Conservation (phyloP, 352 stramenopile genomes). For the Discostella stelligera region DNA sequence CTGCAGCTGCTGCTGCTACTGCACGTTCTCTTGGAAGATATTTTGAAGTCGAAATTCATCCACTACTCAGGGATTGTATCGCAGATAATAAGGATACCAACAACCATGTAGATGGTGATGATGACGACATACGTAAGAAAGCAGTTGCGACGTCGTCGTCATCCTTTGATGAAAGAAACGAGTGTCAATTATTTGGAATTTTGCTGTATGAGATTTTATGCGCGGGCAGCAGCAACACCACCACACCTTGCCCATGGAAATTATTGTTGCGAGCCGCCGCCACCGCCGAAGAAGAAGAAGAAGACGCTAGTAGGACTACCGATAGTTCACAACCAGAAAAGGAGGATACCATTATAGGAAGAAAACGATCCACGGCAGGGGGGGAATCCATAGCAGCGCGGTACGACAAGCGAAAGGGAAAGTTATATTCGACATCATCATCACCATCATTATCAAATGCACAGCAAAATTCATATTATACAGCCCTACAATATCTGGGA, state of each 20-base stretch:
- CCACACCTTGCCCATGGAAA: neutral
- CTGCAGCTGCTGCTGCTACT: too few species aligned
- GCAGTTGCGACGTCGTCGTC: slow-evolving; percentile 30
- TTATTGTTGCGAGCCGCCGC: neutral
- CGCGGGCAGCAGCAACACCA: neutral
- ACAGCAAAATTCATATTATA: neutral
- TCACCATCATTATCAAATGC: neutral
- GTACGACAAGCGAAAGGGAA: neutral
- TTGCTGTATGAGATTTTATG: neutral
- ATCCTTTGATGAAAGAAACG: slow-evolving; percentile 41
- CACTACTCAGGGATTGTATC: neutral
- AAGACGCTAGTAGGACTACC: too few species aligned
- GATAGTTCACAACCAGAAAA: too few species aligned
- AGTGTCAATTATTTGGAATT: neutral
- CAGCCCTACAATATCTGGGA: neutral
- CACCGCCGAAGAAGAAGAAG: too few species aligned
- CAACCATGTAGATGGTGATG: neutral
- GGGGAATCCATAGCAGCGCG: neutral
- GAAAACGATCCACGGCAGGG: neutral
- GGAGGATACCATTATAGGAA: neutral
- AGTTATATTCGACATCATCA: neutral
- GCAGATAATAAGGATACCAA: neutral
- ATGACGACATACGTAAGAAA: neutral
- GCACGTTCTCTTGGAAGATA: neutral
- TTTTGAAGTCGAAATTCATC: neutral